Percentiles rank a stretch among this genome's conserved stretches.
Evolutionary conservation across 768 basidiomycete species (phyloP).

Genomic region (Xanthoconium stramineum): DNA sequence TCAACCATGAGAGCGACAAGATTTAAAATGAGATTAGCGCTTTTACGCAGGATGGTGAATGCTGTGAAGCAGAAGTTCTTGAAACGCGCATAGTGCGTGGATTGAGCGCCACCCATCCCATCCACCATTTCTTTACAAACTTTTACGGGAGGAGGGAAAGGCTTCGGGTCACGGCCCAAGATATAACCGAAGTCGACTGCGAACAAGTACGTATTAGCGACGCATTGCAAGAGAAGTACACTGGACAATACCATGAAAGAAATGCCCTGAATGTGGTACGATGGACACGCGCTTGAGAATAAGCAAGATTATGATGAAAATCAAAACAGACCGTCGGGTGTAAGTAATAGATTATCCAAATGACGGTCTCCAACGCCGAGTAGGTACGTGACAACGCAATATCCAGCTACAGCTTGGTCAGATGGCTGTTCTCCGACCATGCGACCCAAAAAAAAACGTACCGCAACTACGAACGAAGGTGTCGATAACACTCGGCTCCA

Average conservation of each 20-base stretch:
- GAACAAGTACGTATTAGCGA: conserved; percentile 9
- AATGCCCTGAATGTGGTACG: conserved; percentile 56
- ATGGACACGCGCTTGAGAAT: neutral
- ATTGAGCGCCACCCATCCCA: conserved; percentile 96
- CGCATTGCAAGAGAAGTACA: neutral
- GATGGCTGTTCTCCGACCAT: neutral
- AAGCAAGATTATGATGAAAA: neutral
- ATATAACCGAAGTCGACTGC: conserved; percentile 98
- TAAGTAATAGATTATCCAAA: conserved; percentile 88
- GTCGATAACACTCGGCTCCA: conserved; percentile 92
- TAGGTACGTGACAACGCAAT: conserved; percentile 95
- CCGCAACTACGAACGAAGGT: conserved; percentile 97
- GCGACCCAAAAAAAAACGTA: conserved; percentile 40
- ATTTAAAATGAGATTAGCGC: conserved; percentile 95
- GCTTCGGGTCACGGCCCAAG: conserved; percentile 94
- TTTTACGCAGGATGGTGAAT: conserved; percentile 93
- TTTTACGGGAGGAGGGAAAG: conserved; percentile 96
- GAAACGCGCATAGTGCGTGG: conserved; percentile 94
- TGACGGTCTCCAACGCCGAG: conserved; percentile 97
- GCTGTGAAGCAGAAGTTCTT: conserved; percentile 98
- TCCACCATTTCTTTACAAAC: conserved; percentile 99
- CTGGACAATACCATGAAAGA: conserved; percentile 84
- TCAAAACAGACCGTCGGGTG: conserved; percentile 72
- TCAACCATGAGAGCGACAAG: conserved; percentile 96
- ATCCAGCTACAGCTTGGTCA: conserved; percentile 66